Percentiles rank a stretch among this genome's conserved stretches.
Conservation (phyloP, 1,139 yeast species). For the Casaregolazyma lundiana region DNA sequence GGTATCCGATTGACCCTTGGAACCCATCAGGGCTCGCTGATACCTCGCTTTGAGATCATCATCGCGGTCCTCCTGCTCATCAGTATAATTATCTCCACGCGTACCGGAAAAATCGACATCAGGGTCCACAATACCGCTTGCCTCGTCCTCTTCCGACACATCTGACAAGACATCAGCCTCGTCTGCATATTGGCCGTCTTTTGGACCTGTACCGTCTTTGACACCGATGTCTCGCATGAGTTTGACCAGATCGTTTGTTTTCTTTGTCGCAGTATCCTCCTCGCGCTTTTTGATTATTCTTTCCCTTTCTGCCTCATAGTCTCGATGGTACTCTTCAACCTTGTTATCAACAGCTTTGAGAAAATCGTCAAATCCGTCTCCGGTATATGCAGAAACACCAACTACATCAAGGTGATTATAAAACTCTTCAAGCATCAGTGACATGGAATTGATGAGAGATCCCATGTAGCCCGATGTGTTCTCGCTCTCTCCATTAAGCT, state of each 20-base stretch:
- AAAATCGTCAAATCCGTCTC: slow-evolving; percentile 91
- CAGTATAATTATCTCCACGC: slow-evolving; percentile 71
- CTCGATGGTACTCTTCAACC: slow-evolving; percentile 81
- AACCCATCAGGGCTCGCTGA: slow-evolving; percentile 48
- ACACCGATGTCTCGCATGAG: slow-evolving; percentile 83
- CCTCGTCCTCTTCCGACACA: slow-evolving; percentile 43
- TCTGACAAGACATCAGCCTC: slow-evolving; percentile 69
- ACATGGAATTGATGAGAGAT: slow-evolving; percentile 89
- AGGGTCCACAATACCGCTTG: slow-evolving; percentile 42
- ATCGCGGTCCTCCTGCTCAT: slow-evolving; percentile 56
- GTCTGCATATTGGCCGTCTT: slow-evolving; percentile 15
- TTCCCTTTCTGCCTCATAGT: slow-evolving; percentile 82
- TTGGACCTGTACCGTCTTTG: slow-evolving; percentile 30
- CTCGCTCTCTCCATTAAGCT: slow-evolving; percentile 60
- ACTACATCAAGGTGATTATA: slow-evolving; percentile 90
- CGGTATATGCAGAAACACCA: slow-evolving; percentile 86
- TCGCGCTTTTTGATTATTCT: slow-evolving; percentile 71
- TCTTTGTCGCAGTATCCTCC: slow-evolving; percentile 65
- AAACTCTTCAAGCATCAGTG: slow-evolving; percentile 92
- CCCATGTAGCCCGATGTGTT: slow-evolving; percentile 91
- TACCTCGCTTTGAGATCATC: slow-evolving; percentile 59
- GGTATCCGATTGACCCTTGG: slow-evolving; percentile 18
- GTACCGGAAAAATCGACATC: slow-evolving; percentile 37
- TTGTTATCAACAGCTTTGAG: slow-evolving; percentile 76
- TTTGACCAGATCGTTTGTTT: slow-evolving; percentile 63